Evolutionary conservation across 106 monocot species (phyloP).

Genomic region (Posidonia australis): DNA sequence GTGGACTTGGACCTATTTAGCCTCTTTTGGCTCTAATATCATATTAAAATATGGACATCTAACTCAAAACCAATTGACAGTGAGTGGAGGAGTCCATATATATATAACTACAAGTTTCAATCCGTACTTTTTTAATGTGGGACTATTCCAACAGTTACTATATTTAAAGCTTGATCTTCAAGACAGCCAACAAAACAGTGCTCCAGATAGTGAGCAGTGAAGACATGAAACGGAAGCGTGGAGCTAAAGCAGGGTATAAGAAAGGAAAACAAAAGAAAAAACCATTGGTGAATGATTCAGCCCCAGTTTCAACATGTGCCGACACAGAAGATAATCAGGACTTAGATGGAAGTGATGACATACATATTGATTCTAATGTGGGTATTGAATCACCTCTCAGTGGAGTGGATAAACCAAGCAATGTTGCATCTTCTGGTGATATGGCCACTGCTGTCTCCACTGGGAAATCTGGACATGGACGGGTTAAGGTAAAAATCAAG

Average conservation of each 20-base stretch:
- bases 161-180: too few species aligned
- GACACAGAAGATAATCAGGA: constrained; percentile 28
- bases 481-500: constrained; percentile 77
- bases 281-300: constrained; percentile 11
- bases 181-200: too few species aligned
- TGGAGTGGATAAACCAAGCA: constrained; percentile 18
- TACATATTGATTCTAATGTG: constrained; percentile 15
- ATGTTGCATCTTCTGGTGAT: constrained; percentile 12
- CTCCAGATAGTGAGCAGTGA: background rate
- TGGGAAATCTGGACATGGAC: constrained; percentile 31
- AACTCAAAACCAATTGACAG: too few species aligned
- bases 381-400: constrained; percentile 22
- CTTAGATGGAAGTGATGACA: constrained; percentile 31
- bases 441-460: constrained; percentile 16
- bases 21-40: too few species aligned
- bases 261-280: constrained; percentile 27
- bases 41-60: too few species aligned
- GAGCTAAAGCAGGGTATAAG: constrained; percentile 39
- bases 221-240: constrained; percentile 81
- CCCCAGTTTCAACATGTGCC: constrained; percentile 14
- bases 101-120: too few species aligned
- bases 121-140: too few species aligned
- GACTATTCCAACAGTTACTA: too few species aligned
- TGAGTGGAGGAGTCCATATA: too few species aligned
- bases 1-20: too few species aligned